Base-by-base conservation (phyloP, 1,284 basidiomycete species). In the Puccinia hordei region DNA sequence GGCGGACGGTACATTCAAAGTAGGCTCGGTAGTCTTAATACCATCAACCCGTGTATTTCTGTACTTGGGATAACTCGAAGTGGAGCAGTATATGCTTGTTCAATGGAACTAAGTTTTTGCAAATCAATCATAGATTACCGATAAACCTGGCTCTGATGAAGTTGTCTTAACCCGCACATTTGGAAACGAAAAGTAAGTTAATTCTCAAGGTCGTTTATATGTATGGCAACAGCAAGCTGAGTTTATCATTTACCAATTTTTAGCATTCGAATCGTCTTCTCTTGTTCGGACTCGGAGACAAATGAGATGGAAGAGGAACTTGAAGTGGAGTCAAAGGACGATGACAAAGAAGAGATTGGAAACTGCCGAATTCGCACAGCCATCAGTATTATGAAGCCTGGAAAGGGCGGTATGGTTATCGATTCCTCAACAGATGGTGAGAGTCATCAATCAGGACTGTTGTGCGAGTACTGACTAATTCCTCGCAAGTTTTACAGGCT, bases 181-280 rank as follows among this genome's bases (percentile, higher is more conserved):
- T 61, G 78, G 78, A 44, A 80, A 80, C 46, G 78, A 80, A 73
- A 73, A 80, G 78, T 80, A 24, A 35, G 75, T 69, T 27, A 74
- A 17, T 30, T 59, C 2, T 30, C 33, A 69, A 22, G 30, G 41
- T 75, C 6, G 8, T 19, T 71, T 46, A 53, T 22, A 30, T 53
- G 35, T 22, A 49, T 22, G 22, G 5, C 46, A 6, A 73, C n/a
- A 24, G 10, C 6, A 24, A 22, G 13, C 19, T 15, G 27, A 24
- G 13, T 8, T 15, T 41, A 63, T 72, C 24, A 17, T 46, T 41
- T 55, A 0, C 22, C 2, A 33, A 33, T 75, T 0, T 9, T 24
- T 22, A 80, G 78, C 30, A 80, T 80, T 30, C 78, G 78, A 73
- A 73, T 80, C 24, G 41, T 38, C 33, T 80, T 80, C 35, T 80